These are phyloP conservation scores for Pythium apleroticum DNA, from an alignment of 352 stramenopile genomes.

Conservation along the genomic window DNA sequence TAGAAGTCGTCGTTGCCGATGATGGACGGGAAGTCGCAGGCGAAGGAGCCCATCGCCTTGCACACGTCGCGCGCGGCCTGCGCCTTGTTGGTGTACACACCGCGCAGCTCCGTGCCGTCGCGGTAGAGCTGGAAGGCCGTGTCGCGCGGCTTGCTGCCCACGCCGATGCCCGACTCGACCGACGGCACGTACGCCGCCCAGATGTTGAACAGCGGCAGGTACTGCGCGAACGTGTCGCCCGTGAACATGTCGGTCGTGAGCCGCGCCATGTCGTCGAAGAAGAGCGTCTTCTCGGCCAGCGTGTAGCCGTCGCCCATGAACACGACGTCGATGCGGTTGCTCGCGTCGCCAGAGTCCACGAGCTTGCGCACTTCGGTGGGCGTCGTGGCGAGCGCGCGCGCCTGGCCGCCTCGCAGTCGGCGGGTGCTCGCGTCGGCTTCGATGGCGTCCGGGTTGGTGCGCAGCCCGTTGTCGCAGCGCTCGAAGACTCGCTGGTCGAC, in stretches of 20 bases:
- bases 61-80: conserved; percentile 20
- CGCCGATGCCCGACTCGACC: conserved; percentile 14
- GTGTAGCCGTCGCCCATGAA: conserved; percentile 54
- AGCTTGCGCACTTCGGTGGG: conserved; percentile 25
- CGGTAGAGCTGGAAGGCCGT: conserved; percentile 21
- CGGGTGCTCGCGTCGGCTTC: background rate
- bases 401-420: background rate
- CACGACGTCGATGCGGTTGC: conserved; percentile 44
- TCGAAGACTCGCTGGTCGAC: conserved; percentile 6
- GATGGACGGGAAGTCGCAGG: conserved; percentile 30
- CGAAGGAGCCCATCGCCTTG: background rate
- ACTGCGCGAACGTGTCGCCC: conserved; percentile 23
- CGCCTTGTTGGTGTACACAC: conserved; percentile 23
- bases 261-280: conserved; percentile 39
- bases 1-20: conserved; percentile 37
- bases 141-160: conserved; percentile 2
- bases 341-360: conserved; percentile 36
- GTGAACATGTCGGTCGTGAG: conserved; percentile 43
- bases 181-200: conserved; percentile 17
- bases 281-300: conserved; percentile 21
- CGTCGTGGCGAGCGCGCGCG: background rate
- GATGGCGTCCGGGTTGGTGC: background rate
- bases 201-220: conserved; percentile 23
- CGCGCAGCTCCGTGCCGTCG: conserved; percentile 18
- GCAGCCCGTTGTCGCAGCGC: background rate